A percentile compares a stretch with the other conserved stretches of the same genome.
Conservation (phyloP, 768 basidiomycete genomes). For the Dacryopinax spathularia region DNA sequence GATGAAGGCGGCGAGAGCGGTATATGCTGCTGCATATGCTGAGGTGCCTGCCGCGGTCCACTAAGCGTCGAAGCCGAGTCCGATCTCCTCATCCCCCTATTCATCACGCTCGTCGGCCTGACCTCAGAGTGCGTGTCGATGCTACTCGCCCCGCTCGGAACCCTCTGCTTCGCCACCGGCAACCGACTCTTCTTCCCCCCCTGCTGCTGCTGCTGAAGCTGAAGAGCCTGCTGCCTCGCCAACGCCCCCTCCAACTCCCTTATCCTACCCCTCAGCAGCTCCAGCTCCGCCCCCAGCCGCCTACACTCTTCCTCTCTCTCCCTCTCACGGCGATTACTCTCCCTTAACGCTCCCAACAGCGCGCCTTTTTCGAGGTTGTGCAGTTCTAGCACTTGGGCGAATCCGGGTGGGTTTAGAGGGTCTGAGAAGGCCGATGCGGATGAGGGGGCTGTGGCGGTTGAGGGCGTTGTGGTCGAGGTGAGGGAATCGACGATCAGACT, state of each 20-base stretch:
- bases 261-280: background rate
- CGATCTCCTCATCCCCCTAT: too few relatives aligned
- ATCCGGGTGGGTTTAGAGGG: background rate
- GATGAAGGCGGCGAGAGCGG: too few relatives aligned
- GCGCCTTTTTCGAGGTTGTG: background rate
- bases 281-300: background rate
- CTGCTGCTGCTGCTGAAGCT: background rate
- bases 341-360: background rate
- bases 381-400: background rate
- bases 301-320: background rate
- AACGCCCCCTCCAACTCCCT: background rate
- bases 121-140: too few relatives aligned
- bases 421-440: background rate
- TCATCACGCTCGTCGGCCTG: too few relatives aligned
- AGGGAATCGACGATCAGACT: background rate
- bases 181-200: background rate
- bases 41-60: too few relatives aligned
- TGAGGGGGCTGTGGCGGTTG: background rate
- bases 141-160: background rate
- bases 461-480: background rate
- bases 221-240: too few relatives aligned
- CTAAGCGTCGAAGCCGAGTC: too few relatives aligned
- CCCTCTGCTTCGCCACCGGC: background rate
- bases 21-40: too few relatives aligned
- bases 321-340: background rate